Evolutionary conservation across 164 flowering plant genomes (phyloP).

Genomic region (Saururus chinensis): DNA sequence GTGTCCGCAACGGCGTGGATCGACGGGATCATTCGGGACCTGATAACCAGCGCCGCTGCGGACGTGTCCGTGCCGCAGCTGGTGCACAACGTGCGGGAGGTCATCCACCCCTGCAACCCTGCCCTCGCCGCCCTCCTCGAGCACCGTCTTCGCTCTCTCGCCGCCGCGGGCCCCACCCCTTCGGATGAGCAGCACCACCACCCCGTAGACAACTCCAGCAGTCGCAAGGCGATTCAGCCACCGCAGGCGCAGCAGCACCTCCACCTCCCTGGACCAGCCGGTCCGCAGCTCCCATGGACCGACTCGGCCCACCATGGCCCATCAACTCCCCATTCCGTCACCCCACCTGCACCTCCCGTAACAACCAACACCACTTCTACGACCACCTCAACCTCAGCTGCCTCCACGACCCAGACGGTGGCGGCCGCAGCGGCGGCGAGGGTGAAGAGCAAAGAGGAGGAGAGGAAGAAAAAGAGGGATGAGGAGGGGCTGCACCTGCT

Average conservation of each 20-base stretch:
- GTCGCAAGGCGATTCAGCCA: not conserved
- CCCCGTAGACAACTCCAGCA: not conserved
- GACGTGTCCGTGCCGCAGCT: slow-evolving; percentile 75
- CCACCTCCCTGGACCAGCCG: not conserved
- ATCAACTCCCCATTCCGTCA: not conserved
- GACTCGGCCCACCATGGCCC: not conserved
- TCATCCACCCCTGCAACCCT: slow-evolving; percentile 87
- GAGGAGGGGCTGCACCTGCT: slow-evolving; percentile 87
- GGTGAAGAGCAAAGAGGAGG: slow-evolving; percentile 49
- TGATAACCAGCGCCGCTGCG: slow-evolving; percentile 48
- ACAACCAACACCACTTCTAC: not conserved
- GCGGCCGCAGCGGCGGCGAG: slow-evolving; percentile 3
- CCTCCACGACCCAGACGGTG: not conserved
- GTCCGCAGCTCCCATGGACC: no score
- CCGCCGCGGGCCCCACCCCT: not conserved
- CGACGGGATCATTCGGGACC: slow-evolving; percentile 76
- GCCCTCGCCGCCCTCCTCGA: slow-evolving; percentile 69
- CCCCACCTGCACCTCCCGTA: not conserved
- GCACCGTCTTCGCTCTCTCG: slow-evolving; percentile 57
- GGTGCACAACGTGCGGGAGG: slow-evolving; percentile 84
- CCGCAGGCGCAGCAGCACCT: not conserved
- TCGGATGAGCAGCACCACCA: not conserved
- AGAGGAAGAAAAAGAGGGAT: slow-evolving; percentile 51
- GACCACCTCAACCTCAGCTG: not conserved
- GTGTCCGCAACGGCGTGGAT: slow-evolving; percentile 61